Base-by-base conservation (phyloP, 164 flowering plant species). In the Nelumbo lutea region DNA sequence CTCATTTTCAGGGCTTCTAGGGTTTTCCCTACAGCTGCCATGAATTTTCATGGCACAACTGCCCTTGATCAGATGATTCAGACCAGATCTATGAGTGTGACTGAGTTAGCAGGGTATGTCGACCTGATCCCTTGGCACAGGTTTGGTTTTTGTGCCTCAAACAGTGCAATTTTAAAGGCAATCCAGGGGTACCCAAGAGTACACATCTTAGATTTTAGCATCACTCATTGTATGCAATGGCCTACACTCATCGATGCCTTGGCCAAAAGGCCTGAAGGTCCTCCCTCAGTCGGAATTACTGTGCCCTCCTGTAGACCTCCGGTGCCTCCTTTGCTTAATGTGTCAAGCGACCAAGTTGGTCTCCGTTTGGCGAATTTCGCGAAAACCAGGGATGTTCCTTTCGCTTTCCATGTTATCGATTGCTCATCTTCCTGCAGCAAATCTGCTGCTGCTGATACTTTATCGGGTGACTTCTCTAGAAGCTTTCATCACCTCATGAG, bases 211-310 rank as follows among this genome's bases (percentile, higher is more conserved):
- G 96, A 90, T 66, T 81, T 90, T 64, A 90, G 96, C 73, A 86
- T 84, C 75, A 87, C 89, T 41, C 86, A 90, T 65, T 85, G 93
- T 74, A 88, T 90, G 96, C 96, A 90, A 51, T 90, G 93, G 96
- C 96, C 96, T 42, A 90, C 96, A 9, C 88, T 90, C n/a, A 87
- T 90, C 13, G 93, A 90, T 46, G 83, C 85, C 42, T 68, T 90
- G 45, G 86, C 91, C 1, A 88, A 86, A 74, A 72, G 85, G 62
- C 82, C 85, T 1, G 83, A 87, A 73, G 91, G 88, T 40, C 85
- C 88, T 27, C 91, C 27, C 27, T 67, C 77, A 1, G 74, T 88
- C 27, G 68, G 88, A 65, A 83, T 90, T 64, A 80, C 88, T 0
- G 96, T 88, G 43, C 93, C 89, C 1, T 79, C 80, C 14, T 78